A percentile compares a stretch with the other conserved stretches of the same genome.
phyloP scores from a whole-genome alignment of 768 basidiomycete species.

The Plicaturopsis crispa region DNA sequence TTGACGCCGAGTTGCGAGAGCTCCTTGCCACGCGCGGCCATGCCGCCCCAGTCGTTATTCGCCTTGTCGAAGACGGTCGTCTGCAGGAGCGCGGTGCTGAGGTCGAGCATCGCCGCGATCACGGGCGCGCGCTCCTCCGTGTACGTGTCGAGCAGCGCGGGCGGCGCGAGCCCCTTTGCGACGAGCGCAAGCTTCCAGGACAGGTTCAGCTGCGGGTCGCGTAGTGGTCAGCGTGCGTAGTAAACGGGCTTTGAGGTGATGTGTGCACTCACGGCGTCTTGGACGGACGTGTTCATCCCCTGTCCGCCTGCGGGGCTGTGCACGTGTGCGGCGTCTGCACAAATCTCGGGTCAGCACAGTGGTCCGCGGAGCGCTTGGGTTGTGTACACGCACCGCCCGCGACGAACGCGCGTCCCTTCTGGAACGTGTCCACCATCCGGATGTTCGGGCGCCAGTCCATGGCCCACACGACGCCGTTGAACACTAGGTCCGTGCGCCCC shows the following conservation, averaged over 20 bases:
- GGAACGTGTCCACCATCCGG: constrained; percentile 15
- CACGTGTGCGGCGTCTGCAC: too few species aligned
- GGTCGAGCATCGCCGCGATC: constrained; percentile 18
- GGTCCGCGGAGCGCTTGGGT: too few species aligned
- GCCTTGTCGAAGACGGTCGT: not conserved
- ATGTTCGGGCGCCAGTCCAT: constrained; percentile 15
- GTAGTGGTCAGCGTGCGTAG: too few species aligned
- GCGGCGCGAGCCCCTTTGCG: constrained; percentile 12
- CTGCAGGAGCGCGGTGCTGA: constrained; percentile 12
- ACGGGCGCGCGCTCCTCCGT: constrained; percentile 17
- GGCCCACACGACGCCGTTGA: too few species aligned
- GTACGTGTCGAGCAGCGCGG: constrained; percentile 16
- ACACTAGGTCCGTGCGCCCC: constrained; percentile 20
- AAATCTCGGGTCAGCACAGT: too few species aligned
- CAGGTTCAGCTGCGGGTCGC: constrained; percentile 13
- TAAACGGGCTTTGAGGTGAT: too few species aligned
- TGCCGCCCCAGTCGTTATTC: not conserved
- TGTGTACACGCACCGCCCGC: constrained; percentile 12
- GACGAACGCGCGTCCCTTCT: constrained; percentile 12
- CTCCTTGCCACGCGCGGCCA: not conserved
- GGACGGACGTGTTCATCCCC: constrained; percentile 10
- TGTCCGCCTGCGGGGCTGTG: constrained; percentile 3
- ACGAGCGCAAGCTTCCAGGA: constrained; percentile 18
- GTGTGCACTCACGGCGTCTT: too few species aligned
- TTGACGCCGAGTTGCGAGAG: constrained; percentile 12